Base-by-base conservation (phyloP, 2,329 filamentous ascomycete genomes). In the Phialemoniopsis sp. region DNA sequence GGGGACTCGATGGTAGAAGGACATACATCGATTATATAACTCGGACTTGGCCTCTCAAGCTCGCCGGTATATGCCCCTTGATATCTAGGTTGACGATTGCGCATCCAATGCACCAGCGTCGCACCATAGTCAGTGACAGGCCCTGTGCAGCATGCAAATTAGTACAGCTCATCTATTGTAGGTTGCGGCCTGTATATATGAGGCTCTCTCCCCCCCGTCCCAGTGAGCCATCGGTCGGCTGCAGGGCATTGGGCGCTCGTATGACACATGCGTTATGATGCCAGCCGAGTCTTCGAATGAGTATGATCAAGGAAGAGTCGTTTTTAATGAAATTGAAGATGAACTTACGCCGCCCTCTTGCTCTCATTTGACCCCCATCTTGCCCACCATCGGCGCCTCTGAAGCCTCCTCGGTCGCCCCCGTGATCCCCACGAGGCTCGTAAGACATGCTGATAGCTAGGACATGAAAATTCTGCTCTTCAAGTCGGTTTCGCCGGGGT, bases 101-200 rank as follows among this genome's bases (percentile, higher is more conserved):
- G 85, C 77, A 95, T 88, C 87, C 89, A 98, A 63, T 94, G 87
- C 38, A 87, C 83, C 59, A 95, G 78, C 9, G 89, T 93, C 17
- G 90, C 85, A 54, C 89, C 86, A 74, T 95, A 95, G 63, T 96
- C 90, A 33, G 90, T 96, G 13, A 95, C 88, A 33, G 89, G 86
- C 47, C 89, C 89, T 95, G 37, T 13, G 30, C 13, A 13, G 12
- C 19, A 15, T 10, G 16, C n/a, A 15, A 15, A 19, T 18, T 13
- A 29, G 13, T 21, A 26, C 21, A 26, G 21, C 21, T 26, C 21
- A 10, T n/a, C n/a, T n/a, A n/a, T n/a, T n/a, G n/a, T n/a, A n/a
- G n/a, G n/a, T n/a, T n/a, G n/a, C n/a, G n/a, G n/a, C n/a, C n/a
- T n/a, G n/a, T n/a, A n/a, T n/a, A n/a, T n/a, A n/a, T n/a, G n/a